Evolutionary conservation across 2,329 filamentous ascomycete genomes (phyloP).

Genomic region (Cadophora luteo-olivacea): DNA sequence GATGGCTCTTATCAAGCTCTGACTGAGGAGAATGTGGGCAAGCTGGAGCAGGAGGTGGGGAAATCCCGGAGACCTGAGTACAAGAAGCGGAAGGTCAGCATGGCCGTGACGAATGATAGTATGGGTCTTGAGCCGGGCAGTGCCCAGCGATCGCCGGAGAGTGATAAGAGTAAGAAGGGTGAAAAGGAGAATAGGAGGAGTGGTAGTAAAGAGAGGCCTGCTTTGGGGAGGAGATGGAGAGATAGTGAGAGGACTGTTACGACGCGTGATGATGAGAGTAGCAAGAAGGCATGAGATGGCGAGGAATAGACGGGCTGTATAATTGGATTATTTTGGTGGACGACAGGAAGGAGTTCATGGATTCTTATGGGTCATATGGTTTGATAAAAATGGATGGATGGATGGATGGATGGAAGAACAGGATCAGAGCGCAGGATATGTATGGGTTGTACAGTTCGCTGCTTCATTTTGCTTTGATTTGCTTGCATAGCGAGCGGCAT

Average conservation of each 20-base stretch:
- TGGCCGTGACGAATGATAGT: slow-evolving; percentile 1
- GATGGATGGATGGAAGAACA: no score
- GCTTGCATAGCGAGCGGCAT: slow-evolving; percentile 13
- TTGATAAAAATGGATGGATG: neutral
- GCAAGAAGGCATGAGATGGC: neutral
- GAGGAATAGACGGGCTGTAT: neutral
- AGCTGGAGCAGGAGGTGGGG: slow-evolving; percentile 48
- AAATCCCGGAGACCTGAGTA: slow-evolving; percentile 7
- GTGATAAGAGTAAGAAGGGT: slow-evolving; percentile 11
- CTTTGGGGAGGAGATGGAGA: slow-evolving; percentile 27
- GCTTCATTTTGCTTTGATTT: neutral
- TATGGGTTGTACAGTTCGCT: neutral
- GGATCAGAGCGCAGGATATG: neutral
- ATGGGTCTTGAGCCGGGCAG: neutral
- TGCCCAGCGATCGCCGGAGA: neutral
- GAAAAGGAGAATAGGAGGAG: slow-evolving; percentile 18
- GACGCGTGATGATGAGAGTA: neutral
- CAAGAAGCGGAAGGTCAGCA: slow-evolving; percentile 20
- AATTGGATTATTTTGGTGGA: neutral
- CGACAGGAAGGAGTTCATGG: neutral
- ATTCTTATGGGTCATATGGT: neutral
- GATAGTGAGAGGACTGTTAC: slow-evolving; percentile 34
- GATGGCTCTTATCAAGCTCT: slow-evolving; percentile 49
- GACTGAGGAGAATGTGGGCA: slow-evolving; percentile 61
- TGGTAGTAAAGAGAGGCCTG: slow-evolving; percentile 25